Base-by-base conservation (phyloP, 192 early-diverging fungal genomes). In the Backusella tuberculispora region DNA sequence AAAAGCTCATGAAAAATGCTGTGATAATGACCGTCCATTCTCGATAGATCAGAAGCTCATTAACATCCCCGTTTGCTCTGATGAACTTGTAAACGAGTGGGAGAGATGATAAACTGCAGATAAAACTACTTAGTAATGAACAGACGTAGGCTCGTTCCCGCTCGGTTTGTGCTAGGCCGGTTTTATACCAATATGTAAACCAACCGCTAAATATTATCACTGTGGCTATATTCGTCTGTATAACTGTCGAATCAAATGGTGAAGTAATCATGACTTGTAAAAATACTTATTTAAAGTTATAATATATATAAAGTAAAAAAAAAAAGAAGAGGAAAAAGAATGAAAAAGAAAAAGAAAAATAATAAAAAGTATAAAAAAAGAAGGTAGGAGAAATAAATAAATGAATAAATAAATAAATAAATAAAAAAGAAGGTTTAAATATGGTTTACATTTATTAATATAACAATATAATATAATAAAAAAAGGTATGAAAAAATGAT, bases 1-100 rank as follows among this genome's bases (percentile, higher is more conserved):
- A 71, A 60, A 90, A 92, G 7, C 83, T 74, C 44, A 83, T 72
- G 21, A 92, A 92, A 63, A 90, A 81, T 5, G 82, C 83, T 7
- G 85, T 70, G 0, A 88, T 69, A 19, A 44, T 66, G 15, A 83
- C 80, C 0, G 86, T 74, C 70, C 78, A 75, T 21, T 76, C 56
- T 6, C 81, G 47, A 26, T 82, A 70, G 10, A 46, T 34, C 46
- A 74, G 8, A 9, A 75, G 21, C 21, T 63, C 56, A 17, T 74
- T 41, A 2, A 79, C n/a, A 38, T 71, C 64, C 43, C 69, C 69
- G 4, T 24, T 21, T 8, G 72, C 24, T 2, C 5, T 26, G 24
- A 71, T 60, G 6, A 80, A n/a, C 42, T 63, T n/a, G 9, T 29
- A 48, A 5, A 80, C 48, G 3, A 80, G 66, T 63, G 78, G 78